A percentile compares a stretch with the other conserved stretches of the same genome.
phyloP scores from a whole-genome alignment of 108 stramenopile species.

The Conticribra weissflogii region DNA sequence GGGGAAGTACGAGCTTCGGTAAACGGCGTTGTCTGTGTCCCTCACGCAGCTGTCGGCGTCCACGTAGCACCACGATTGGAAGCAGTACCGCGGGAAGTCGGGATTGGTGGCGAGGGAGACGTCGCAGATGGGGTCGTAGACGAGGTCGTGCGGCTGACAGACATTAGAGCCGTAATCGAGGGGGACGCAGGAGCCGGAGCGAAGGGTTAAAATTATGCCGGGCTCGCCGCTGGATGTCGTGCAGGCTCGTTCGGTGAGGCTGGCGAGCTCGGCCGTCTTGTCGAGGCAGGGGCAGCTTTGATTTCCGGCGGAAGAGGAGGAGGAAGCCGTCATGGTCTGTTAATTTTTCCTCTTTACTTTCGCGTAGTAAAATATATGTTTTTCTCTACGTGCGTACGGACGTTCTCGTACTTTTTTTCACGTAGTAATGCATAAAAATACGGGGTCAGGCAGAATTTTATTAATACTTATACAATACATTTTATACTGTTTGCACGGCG shows the following conservation, averaged over 20 bases:
- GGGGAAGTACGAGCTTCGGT: not conserved
- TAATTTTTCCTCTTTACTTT: too few relatives aligned
- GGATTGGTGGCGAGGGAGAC: not conserved
- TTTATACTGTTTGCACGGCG: too few relatives aligned
- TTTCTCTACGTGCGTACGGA: too few relatives aligned
- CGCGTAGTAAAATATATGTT: too few relatives aligned
- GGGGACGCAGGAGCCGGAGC: not conserved
- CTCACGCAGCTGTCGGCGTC: not conserved
- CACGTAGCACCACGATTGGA: not conserved
- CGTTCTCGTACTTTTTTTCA: too few relatives aligned
- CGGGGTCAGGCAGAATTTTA: too few relatives aligned
- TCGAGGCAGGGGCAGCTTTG: not conserved
- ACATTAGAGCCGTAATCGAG: not conserved
- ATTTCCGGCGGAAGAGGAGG: constrained; percentile 1
- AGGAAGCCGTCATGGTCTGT: too few relatives aligned
- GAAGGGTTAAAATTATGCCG: not conserved
- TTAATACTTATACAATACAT: too few relatives aligned
- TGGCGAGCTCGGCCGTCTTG: not conserved
- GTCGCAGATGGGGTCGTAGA: not conserved
- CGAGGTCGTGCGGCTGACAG: not conserved
- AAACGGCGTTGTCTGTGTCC: not conserved
- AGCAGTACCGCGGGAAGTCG: not conserved
- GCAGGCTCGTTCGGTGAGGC: not conserved
- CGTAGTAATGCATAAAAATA: too few relatives aligned
- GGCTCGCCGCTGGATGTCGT: not conserved